Conservation (phyloP, 305 asterid species). For the Fraxinus xanthoxyloides region DNA sequence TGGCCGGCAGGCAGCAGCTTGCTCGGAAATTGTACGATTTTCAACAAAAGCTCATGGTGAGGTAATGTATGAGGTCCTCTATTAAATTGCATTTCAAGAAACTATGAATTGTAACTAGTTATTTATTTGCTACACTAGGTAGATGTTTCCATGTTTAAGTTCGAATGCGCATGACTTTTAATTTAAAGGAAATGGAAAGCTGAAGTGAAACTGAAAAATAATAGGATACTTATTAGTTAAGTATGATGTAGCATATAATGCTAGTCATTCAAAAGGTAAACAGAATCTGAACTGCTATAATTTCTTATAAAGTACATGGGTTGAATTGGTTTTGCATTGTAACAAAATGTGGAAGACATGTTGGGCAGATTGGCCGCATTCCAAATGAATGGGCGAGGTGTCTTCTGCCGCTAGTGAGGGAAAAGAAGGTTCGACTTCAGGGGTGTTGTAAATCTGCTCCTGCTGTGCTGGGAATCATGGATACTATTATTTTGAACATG, state of each 20-base stretch:
- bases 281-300: background rate
- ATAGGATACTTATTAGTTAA: background rate
- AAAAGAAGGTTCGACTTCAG: conserved; percentile 56
- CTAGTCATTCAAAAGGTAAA: background rate
- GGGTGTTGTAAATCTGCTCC: conserved; percentile 88
- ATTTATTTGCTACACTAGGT: background rate
- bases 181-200: conserved; percentile 4
- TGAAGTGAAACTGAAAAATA: background rate
- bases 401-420: conserved; percentile 86
- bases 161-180: background rate
- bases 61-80: conserved; percentile 40
- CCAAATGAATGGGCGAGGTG: conserved; percentile 98
- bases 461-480: conserved; percentile 78
- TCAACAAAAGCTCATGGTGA: conserved; percentile 74
- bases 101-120: conserved; percentile 3
- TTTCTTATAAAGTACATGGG: background rate
- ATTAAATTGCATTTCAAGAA: conserved; percentile 1
- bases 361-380: conserved; percentile 88
- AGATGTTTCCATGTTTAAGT: conserved; percentile 2
- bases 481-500: conserved; percentile 61
- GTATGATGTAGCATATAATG: background rate
- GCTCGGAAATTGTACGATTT: conserved; percentile 91
- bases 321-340: background rate
- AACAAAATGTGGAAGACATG: background rate
- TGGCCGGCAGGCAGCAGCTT: conserved; percentile 58